phyloP scores from a whole-genome alignment of 2,329 filamentous ascomycete genomes.

The Monilinia fructigena region DNA sequence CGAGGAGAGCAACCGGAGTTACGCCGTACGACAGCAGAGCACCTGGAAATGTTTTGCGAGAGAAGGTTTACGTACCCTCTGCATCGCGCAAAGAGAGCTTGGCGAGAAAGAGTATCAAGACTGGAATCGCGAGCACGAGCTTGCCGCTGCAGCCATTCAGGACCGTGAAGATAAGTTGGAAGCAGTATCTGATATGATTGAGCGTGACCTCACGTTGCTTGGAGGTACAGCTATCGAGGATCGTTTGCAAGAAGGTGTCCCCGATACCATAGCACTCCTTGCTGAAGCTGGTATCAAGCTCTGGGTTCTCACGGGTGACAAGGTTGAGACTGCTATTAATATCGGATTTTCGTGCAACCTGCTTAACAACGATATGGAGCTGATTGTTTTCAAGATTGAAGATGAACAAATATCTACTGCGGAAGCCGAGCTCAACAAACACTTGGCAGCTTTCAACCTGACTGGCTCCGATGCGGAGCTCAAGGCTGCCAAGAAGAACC shows the following conservation, averaged over 20 bases:
- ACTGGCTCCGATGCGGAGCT: constrained; percentile 86
- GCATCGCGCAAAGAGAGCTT: constrained; percentile 81
- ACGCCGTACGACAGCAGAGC: constrained; percentile 79
- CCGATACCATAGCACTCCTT: constrained; percentile 88
- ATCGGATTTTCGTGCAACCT: constrained; percentile 99
- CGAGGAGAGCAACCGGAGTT: constrained; percentile 83
- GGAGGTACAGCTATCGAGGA: constrained; percentile 98
- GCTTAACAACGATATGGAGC: constrained; percentile 95
- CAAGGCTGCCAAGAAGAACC: constrained; percentile 72
- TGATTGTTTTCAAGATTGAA: constrained; percentile 83
- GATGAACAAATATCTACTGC: constrained; percentile 66
- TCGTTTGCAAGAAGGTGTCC: constrained; percentile 92
- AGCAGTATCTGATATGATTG: constrained; percentile 82
- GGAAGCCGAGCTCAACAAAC: constrained; percentile 70
- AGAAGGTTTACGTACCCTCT: constrained; percentile 91
- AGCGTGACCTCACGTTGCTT: constrained; percentile 81
- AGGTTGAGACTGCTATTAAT: constrained; percentile 99
- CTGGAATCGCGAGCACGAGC: constrained; percentile 86
- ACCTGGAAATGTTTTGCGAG: constrained; percentile 97
- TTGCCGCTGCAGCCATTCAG: constrained; percentile 78
- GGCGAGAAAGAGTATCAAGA: constrained; percentile 76
- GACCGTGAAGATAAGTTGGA: constrained; percentile 93
- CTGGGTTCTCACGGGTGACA: constrained; percentile 97
- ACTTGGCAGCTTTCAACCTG: constrained; percentile 71
- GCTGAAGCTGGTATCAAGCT: constrained; percentile 95